Evolutionary conservation across 2,329 filamentous ascomycete species (phyloP).

Genomic region (Didymella segeticola): DNA sequence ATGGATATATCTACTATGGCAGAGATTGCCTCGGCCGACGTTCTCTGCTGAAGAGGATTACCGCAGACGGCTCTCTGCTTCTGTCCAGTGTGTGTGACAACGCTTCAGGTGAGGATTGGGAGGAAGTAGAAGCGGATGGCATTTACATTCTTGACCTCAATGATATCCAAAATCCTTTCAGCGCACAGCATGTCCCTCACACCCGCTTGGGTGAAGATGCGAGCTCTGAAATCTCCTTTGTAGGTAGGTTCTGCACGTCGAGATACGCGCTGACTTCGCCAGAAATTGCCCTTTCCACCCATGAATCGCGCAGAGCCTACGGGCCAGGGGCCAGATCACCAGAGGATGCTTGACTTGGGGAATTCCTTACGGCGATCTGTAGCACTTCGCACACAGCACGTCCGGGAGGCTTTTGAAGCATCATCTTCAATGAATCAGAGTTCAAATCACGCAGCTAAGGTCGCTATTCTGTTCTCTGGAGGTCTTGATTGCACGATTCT

Average conservation of each 20-base stretch:
- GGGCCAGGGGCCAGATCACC: constrained; percentile 20
- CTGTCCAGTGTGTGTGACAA: constrained; percentile 49
- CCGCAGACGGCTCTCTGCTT: constrained; percentile 52
- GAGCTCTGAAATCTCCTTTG: constrained; percentile 30
- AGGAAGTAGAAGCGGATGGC: constrained; percentile 84
- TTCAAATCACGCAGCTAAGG: constrained; percentile 50
- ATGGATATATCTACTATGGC: constrained; percentile 75
- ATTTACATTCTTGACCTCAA: constrained; percentile 72
- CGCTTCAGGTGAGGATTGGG: constrained; percentile 61
- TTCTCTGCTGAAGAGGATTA: constrained; percentile 70
- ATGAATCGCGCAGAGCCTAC: constrained; percentile 48
- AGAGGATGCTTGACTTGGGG: constrained; percentile 59
- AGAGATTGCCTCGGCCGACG: constrained; percentile 87
- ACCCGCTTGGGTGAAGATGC: constrained; percentile 17
- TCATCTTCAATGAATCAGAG: not conserved
- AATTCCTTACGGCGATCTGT: constrained; percentile 67
- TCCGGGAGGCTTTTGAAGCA: constrained; percentile 32
- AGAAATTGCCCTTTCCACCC: constrained; percentile 53
- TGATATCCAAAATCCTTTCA: not conserved
- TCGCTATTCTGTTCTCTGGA: constrained; percentile 91
- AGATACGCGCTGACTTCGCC: constrained; percentile 26
- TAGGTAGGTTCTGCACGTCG: constrained; percentile 37
- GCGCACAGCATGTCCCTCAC: constrained; percentile 32
- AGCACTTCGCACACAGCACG: constrained; percentile 58
- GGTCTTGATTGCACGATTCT: constrained; percentile 92